Base-by-base conservation (phyloP, 2,329 filamentous ascomycete genomes). In the Salinomyces thailandicus region DNA sequence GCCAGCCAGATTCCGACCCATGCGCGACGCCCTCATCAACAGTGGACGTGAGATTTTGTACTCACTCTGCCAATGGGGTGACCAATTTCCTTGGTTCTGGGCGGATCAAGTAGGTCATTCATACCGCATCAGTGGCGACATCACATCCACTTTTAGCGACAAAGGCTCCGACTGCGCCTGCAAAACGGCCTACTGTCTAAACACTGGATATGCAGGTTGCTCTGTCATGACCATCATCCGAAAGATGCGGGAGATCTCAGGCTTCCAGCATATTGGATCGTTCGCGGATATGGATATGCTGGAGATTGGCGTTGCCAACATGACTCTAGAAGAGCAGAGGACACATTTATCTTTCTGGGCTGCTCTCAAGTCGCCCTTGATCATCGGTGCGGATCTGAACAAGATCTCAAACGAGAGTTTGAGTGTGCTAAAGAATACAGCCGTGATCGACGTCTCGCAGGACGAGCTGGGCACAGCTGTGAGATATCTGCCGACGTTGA, bases 281-380 rank as follows among this genome's bases (percentile, higher is more conserved):
- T n/a, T n/a, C n/a, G n/a, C n/a, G n/a, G 67, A 70, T 42, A 50
- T 68, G 43, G 65, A 68, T 38, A 65, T 64, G 61, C 53, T 68
- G 5, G 66, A 69, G 42, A 59, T 71, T 5, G 67, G 67, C 27
- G 68, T 68, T 29, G 37, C 36, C 38, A 38, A 46, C 22, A 41
- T 62, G 43, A 49, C 49, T 15, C 64, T 68, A 42, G 58, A 59
- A 9, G 63, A 66, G 46, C 63, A 65, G 40, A 55, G 60, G 22
- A 49, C 60, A 3, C 67, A 70, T 44, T 63, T 69, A 50, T 59
- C 58, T 39, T 64, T 70, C 57, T 71, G 67, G 67, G 63, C 66
- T 2, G 54, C 65, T n/a, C 50, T 64, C 34, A 64, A 64, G 37
- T 67, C 64, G 2, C 66, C 67, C 1, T 49, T 69, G 18, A 55